Evolutionary conservation across 176 grass and related monocot species (phyloP).

Genomic region (Thalia dealbata): DNA sequence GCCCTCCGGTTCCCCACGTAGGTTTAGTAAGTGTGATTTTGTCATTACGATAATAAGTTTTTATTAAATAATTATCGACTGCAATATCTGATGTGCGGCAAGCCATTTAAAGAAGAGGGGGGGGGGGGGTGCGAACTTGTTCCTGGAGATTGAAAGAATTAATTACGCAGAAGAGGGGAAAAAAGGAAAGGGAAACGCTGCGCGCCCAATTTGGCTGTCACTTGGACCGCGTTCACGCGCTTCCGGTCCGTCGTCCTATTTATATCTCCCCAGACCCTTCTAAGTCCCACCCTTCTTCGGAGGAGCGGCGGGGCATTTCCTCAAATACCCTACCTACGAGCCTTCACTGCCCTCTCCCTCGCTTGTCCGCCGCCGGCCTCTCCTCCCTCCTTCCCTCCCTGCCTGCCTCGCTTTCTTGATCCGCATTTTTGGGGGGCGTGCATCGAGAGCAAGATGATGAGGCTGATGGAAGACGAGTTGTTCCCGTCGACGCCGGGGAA

Average conservation of each 20-base stretch:
- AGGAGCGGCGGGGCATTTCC: not conserved
- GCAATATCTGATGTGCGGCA: not conserved
- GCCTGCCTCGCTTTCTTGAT: not conserved
- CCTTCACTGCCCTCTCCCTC: not conserved
- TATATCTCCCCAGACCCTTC: not conserved
- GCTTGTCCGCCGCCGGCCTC: not conserved
- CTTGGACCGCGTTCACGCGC: not conserved
- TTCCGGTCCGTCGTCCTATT: conserved; percentile 2
- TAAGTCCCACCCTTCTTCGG: not conserved
- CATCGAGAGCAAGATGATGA: not conserved
- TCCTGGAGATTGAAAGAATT: not conserved
- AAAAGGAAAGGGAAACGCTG: not conserved
- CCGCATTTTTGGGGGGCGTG: not conserved
- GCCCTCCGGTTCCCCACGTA: too few species aligned
- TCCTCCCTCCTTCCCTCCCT: too few species aligned
- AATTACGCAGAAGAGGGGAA: not conserved
- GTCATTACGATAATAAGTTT: too few species aligned
- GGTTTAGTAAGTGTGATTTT: too few species aligned
- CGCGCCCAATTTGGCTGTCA: not conserved
- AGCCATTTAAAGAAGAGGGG: not conserved
- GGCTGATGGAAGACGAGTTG: conserved; percentile 4
- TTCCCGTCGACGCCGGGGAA: conserved; percentile 11
- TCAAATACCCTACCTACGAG: not conserved
- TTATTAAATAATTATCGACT: too few species aligned
- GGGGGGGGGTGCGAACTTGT: not conserved